Conservation (phyloP, 2,329 filamentous ascomycete species). For the Ophiognomonia clavigignenti-juglandacearum region DNA sequence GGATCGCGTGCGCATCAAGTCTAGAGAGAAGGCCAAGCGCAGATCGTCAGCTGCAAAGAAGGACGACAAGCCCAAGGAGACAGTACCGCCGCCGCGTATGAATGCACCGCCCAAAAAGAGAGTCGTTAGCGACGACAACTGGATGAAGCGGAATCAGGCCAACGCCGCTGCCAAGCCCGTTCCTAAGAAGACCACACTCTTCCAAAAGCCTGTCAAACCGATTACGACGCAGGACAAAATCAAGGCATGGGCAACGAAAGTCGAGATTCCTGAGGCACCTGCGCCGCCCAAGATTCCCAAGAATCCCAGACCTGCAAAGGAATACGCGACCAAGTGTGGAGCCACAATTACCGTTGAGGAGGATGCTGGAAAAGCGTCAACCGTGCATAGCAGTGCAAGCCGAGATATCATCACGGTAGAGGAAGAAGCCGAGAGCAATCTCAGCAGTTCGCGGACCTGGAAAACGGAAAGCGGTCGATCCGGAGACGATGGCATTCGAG, state of each 20-base stretch:
- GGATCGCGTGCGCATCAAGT: constrained; percentile 53
- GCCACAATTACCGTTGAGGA: constrained; percentile 32
- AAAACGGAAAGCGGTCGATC: constrained; percentile 1
- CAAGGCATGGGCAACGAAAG: constrained; percentile 54
- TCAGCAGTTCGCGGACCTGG: constrained; percentile 7
- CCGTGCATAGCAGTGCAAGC: constrained; percentile 11
- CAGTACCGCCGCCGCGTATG: constrained; percentile 34
- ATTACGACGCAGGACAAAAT: constrained; percentile 55
- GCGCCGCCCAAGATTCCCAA: constrained; percentile 30
- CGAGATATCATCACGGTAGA: constrained; percentile 19
- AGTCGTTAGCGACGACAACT: constrained; percentile 89
- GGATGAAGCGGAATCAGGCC: constrained; percentile 52
- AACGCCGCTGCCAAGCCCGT: constrained; percentile 19
- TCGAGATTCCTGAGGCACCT: constrained; percentile 43
- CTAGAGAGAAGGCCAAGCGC: constrained; percentile 39
- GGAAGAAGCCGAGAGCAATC: constrained; percentile 6
- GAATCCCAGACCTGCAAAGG: constrained; percentile 15
- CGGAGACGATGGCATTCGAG: constrained; percentile 34
- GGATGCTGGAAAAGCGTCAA: constrained; percentile 19
- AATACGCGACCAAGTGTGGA: constrained; percentile 23
- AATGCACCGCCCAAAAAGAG: constrained; percentile 75
- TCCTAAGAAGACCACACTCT: constrained; percentile 29
- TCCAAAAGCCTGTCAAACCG: constrained; percentile 47
- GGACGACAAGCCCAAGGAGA: constrained; percentile 18
- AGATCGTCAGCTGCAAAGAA: constrained; percentile 15